Base-by-base conservation (phyloP, 768 basidiomycete genomes). In the Lactarius sp. region DNA sequence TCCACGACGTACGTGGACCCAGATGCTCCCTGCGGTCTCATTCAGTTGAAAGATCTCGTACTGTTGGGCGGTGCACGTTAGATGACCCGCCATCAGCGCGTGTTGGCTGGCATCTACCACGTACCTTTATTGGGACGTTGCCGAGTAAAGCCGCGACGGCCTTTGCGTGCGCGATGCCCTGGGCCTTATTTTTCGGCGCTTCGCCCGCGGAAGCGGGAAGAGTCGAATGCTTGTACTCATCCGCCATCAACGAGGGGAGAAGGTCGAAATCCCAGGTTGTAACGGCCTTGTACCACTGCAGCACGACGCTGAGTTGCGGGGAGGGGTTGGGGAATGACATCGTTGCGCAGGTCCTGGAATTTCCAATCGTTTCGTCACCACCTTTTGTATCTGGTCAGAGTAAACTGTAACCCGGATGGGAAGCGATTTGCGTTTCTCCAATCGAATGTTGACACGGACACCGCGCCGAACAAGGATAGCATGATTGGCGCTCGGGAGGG, bases 1-100 rank as follows among this genome's bases (percentile, higher is more conserved):
- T 37, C 46, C 7, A 27, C 18, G 33, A 60, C 64, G 49, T 56
- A 65, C 64, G 59, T 65, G 59, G 6, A 56, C 59, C 64, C 59
- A 65, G 41, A 65, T 34, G 2, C 10, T 55, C 34, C 27, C 64
- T 18, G 34, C 20, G 6, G 4, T 22, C 41, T 65, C 59, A 4
- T 2, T 60, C 9, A 14, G 20, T 33, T 56, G 47, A n/a, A 52
- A 33, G 22, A 65, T 60, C 39, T 65, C 64, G 14, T 56, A 56
- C 64, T 65, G 54, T 36, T 22, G 44, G 27, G 5, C 16, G 22
- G n/a, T 36, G 47, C 39, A 46, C 13, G n/a, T 55, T 18, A 61
- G 44, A 61, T 47, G 34, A 6, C 12, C 4, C 9, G 33, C n/a
- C 31, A 10, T 9, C 8, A 9, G 13, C 18, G 31, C 13, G 10